Evolutionary conservation across 2,329 filamentous ascomycete genomes (phyloP), one percentile per base, ranked within the genome.

Genomic region (Fusarium albidum): DNA sequence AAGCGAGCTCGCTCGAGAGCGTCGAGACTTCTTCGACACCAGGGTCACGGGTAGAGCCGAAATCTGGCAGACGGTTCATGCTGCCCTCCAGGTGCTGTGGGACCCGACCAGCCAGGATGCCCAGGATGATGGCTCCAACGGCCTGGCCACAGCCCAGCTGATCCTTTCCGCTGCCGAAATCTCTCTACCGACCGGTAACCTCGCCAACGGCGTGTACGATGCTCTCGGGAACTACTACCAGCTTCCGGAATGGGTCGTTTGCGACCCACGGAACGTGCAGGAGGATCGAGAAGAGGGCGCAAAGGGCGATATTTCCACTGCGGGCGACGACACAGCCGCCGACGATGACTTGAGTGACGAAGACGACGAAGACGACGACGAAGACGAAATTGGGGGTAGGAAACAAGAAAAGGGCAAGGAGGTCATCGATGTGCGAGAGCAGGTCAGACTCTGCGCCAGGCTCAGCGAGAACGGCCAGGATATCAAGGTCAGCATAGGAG

Each of bases 1-100:
- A n/a, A 69, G 75, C 13, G 78, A 88, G 46, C 78, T 96, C 3
- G 83, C 86, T 52, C 80, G 80, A 27, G 91, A 96, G 74, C 84
- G 94, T 41, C 77, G 76, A 41, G 92, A 92, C 57, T 97, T 96
- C 79, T 98, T 96, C 73, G 92, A 97, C 56, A 97, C 93, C 2
- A 80, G 92, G 39, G 91, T 96, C 13, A 90, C 89, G 0, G 92
- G 92, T 3, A 82, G 85, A 5, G 68, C 81, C 5, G 91, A 96
- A 72, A 82, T 95, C 21, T 98, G 94, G 94, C 85, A 85, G 63
- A 88, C 90, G 1, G 73, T 97, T 12, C 82, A 82, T 38, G 77
- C 85, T 1, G 89, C 87, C 0, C 79, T 92, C 14, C 83, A 89
- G 55, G 76, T 90, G 7, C 71, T 96, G 56, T 88, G 88, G 76